These are phyloP conservation scores for Phytopythium ostracodes DNA, from an alignment of 352 stramenopile genomes.

Conservation along the genomic window DNA sequence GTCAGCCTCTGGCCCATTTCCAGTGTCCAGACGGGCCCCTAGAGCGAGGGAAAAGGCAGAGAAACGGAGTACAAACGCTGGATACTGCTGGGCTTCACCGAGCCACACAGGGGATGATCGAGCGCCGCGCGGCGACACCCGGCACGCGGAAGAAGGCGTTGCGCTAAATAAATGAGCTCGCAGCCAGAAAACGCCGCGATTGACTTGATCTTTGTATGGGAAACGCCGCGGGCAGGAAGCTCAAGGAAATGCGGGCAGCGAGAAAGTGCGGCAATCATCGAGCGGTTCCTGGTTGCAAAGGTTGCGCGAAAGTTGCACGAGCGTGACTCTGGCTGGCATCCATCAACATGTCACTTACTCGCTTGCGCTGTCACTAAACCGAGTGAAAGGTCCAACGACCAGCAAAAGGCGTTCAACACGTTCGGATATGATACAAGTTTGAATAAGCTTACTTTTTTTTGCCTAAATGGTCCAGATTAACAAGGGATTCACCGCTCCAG, in stretches of 20 bases:
- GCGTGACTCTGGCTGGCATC: too few species aligned
- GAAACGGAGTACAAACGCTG: too few species aligned
- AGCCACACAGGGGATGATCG: not conserved
- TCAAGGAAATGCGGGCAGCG: not conserved
- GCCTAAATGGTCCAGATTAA: too few species aligned
- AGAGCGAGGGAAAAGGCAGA: not conserved
- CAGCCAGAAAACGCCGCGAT: not conserved
- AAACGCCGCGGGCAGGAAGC: not conserved
- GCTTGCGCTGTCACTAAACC: not conserved
- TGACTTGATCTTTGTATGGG: not conserved
- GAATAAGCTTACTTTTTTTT: too few species aligned
- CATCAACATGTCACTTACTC: too few species aligned
- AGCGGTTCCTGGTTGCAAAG: not conserved
- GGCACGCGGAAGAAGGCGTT: too few species aligned
- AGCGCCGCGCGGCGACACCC: too few species aligned
- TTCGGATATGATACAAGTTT: not conserved
- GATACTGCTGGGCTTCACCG: too few species aligned
- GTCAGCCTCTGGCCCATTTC: slow-evolving; percentile 4
- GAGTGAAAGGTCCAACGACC: too few species aligned
- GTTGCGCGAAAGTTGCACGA: not conserved
- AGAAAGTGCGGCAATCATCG: not conserved
- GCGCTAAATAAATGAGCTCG: too few species aligned
- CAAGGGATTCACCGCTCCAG: not conserved
- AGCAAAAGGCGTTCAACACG: not conserved
- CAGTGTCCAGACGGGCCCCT: not conserved